Conservation (phyloP, 73 alveolate species). For the Blepharisma stoltei region DNA sequence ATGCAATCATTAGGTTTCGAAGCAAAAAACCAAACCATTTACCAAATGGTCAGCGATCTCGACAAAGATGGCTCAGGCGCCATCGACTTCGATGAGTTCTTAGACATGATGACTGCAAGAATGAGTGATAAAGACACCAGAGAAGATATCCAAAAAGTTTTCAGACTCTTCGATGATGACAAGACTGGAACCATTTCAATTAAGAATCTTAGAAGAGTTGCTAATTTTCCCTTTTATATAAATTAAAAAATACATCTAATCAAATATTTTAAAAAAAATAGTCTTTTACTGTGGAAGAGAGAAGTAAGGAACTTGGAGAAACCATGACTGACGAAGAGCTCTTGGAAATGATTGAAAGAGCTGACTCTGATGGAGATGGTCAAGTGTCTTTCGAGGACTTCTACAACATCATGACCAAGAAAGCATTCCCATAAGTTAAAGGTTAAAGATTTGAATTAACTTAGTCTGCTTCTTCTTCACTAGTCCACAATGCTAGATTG, state of each 20-base stretch:
- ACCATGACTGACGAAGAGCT: slow-evolving; percentile 94
- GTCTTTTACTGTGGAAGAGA: no score
- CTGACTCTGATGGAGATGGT: slow-evolving; percentile 46
- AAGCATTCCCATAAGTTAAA: background rate
- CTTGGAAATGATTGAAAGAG: slow-evolving; percentile 84
- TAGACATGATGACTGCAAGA: slow-evolving; percentile 60
- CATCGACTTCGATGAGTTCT: slow-evolving; percentile 85
- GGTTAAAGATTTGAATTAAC: no score
- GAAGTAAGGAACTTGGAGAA: slow-evolving; percentile 91
- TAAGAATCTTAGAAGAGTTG: slow-evolving; percentile 24
- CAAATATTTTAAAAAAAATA: slow-evolving; percentile 73
- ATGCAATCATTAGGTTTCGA: slow-evolving; percentile 84
- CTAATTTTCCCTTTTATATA: no score
- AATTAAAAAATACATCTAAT: slow-evolving; percentile 69
- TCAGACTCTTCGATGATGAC: slow-evolving; percentile 28
- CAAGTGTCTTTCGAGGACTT: slow-evolving; percentile 81
- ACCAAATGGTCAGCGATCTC: slow-evolving; percentile 81
- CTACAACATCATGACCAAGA: slow-evolving; percentile 53
- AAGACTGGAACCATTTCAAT: background rate
- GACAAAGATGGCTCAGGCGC: slow-evolving; percentile 91
- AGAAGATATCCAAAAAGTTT: slow-evolving; percentile 34
- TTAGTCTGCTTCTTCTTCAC: no score
- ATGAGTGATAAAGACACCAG: slow-evolving; percentile 41
- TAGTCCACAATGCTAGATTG: background rate
- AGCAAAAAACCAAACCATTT: slow-evolving; percentile 81